Evolutionary conservation across 2,329 filamentous ascomycete species (phyloP).

Genomic region (Alternaria panax): DNA sequence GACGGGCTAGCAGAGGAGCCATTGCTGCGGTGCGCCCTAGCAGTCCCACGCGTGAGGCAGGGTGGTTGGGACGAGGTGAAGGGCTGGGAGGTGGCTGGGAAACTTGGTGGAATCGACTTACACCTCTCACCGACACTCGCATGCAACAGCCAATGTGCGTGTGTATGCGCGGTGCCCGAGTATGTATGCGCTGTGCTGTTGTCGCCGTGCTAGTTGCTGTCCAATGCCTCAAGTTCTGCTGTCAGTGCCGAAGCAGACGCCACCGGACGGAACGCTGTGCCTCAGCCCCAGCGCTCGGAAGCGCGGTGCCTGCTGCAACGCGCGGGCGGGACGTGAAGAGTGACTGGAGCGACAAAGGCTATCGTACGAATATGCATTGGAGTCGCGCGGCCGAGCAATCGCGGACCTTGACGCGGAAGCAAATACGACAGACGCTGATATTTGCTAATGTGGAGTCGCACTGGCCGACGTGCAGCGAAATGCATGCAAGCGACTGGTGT

Average conservation of each 20-base stretch:
- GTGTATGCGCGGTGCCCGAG: constrained; percentile 25
- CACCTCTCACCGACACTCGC: constrained; percentile 27
- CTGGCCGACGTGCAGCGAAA: constrained; percentile 12
- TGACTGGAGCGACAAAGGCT: constrained; percentile 14
- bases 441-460: constrained; percentile 18
- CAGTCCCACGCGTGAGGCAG: constrained; percentile 12
- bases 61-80: constrained; percentile 17
- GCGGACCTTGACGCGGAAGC: constrained; percentile 9
- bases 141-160: constrained; percentile 11
- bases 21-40: constrained; percentile 27
- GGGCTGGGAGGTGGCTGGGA: constrained; percentile 33
- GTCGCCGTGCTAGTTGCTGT: constrained; percentile 18
- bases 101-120: constrained; percentile 15
- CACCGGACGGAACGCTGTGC: constrained; percentile 22
- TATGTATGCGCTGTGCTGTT: constrained; percentile 12
- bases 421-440: constrained; percentile 10
- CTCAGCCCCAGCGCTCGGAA: constrained; percentile 27
- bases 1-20: constrained; percentile 33
- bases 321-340: constrained; percentile 15
- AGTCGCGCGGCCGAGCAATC: constrained; percentile 12
- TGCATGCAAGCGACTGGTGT: constrained; percentile 22
- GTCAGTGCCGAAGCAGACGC: constrained; percentile 22
- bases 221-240: constrained; percentile 21
- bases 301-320: constrained; percentile 19
- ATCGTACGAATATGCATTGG: constrained; percentile 13